phyloP scores from a whole-genome alignment of 805 yeast genomes.

The Vanderwaltozyma tropicalis region DNA sequence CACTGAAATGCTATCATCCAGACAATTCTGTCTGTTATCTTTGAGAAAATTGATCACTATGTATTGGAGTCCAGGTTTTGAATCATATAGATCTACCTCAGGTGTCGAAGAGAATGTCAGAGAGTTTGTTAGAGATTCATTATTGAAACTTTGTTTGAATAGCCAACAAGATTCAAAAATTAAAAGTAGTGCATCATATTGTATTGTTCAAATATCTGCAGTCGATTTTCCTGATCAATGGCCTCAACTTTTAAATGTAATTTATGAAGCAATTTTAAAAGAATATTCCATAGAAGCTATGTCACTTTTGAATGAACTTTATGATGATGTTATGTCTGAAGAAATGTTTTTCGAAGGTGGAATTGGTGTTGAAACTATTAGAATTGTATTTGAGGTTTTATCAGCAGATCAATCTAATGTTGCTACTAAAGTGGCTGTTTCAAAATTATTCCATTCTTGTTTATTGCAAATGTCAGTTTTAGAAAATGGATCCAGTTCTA shows the following conservation, averaged over 20 bases:
- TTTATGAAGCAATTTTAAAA: conserved; percentile 36
- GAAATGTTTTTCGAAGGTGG: conserved; percentile 77
- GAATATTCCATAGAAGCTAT: conserved; percentile 39
- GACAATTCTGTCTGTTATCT: conserved; percentile 59
- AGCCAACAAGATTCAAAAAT: conserved; percentile 46
- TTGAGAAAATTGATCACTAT: conserved; percentile 57
- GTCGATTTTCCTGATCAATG: conserved; percentile 94
- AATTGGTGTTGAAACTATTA: conserved; percentile 45
- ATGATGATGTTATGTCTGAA: conserved; percentile 78
- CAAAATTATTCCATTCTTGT: conserved; percentile 44
- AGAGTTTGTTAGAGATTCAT: conserved; percentile 35
- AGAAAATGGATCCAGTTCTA: conserved; percentile 7
- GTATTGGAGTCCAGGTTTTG: conserved; percentile 80
- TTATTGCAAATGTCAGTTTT: conserved; percentile 38
- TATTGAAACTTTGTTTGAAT: conserved; percentile 39
- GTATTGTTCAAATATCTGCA: conserved; percentile 74
- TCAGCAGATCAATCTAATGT: conserved; percentile 16
- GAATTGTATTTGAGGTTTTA: conserved; percentile 38
- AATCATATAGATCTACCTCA: conserved; percentile 60
- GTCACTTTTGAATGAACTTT: conserved; percentile 58
- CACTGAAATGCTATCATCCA: conserved; percentile 26
- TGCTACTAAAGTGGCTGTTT: conserved; percentile 38
- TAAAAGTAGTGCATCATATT: conserved; percentile 57
- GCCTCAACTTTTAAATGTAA: conserved; percentile 53
- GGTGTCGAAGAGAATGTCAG: conserved; percentile 42